Percentiles rank a stretch among this genome's conserved stretches.
Conservation (phyloP, 306 rosid genomes). For the Cicer judaicum region DNA sequence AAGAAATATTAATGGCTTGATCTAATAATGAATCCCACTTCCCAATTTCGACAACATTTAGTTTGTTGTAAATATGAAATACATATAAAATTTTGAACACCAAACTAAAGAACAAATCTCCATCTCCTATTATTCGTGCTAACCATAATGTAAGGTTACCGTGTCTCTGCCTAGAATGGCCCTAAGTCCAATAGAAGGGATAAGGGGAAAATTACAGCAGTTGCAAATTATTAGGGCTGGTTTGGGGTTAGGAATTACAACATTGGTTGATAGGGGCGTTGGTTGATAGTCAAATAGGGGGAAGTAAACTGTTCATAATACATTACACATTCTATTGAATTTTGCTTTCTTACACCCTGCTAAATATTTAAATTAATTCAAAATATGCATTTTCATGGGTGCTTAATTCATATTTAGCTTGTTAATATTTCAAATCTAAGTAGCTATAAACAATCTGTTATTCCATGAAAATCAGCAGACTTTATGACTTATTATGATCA, state of each 20-base stretch:
- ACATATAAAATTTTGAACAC: slow-evolving; percentile 2
- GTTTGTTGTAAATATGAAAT: not conserved
- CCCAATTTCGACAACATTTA: not conserved
- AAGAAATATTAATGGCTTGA: slow-evolving; percentile 17
- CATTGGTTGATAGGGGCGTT: not conserved
- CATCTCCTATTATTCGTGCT: slow-evolving; percentile 5
- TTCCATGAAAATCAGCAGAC: slow-evolving; percentile 24
- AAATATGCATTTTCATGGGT: not conserved
- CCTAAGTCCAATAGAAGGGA: not conserved
- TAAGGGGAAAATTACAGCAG: not conserved
- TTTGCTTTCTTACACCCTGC: slow-evolving; percentile 9
- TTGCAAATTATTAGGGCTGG: not conserved
- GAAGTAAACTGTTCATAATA: not conserved
- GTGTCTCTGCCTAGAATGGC: not conserved
- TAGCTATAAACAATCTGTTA: not conserved
- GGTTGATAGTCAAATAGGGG: not conserved
- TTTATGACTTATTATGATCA: slow-evolving; percentile 15
- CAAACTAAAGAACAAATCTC: not conserved
- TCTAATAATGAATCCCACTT: slow-evolving; percentile 18
- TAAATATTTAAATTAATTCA: not conserved
- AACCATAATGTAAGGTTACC: slow-evolving; percentile 4
- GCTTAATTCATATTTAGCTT: slow-evolving; percentile 1
- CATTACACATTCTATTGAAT: slow-evolving; percentile 12
- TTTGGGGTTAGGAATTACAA: not conserved
- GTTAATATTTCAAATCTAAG: slow-evolving; percentile 24